Evolutionary conservation across 1,139 yeast genomes (phyloP).

Genomic region (Suhomyces coccinellae): DNA sequence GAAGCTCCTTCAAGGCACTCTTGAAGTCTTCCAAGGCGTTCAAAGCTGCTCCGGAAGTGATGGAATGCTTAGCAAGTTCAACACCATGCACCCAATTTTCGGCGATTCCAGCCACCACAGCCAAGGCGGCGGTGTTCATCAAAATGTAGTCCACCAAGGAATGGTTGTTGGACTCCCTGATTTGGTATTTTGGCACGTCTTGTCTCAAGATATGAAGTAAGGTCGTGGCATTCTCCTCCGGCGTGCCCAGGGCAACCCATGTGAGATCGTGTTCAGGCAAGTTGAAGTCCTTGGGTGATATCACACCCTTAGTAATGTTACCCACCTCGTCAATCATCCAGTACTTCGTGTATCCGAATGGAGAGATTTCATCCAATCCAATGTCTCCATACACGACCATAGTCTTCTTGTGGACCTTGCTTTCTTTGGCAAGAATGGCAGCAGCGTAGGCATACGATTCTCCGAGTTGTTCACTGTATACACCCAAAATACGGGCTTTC

Average conservation of each 20-base stretch:
- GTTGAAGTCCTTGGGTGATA: conserved; percentile 75
- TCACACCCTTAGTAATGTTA: conserved; percentile 30
- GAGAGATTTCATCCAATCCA: conserved; percentile 91
- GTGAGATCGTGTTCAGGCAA: conserved; percentile 69
- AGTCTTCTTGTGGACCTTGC: conserved; percentile 53
- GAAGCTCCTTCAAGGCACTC: conserved; percentile 32
- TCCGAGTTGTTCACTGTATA: conserved; percentile 76
- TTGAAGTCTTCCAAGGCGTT: conserved; percentile 59
- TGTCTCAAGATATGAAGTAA: conserved; percentile 60
- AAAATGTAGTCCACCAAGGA: conserved; percentile 86
- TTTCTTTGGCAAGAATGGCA: conserved; percentile 46
- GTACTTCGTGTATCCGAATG: conserved; percentile 74
- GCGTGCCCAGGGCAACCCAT: conserved; percentile 80
- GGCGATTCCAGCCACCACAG: conserved; percentile 72
- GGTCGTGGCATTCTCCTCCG: conserved; percentile 73
- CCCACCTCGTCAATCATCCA: conserved; percentile 67
- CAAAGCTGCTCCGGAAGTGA: conserved; percentile 65
- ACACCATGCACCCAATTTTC: conserved; percentile 77
- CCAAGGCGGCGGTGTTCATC: conserved; percentile 83
- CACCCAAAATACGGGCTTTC: conserved; percentile 83
- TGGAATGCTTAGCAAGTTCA: conserved; percentile 65
- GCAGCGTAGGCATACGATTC: conserved; percentile 84
- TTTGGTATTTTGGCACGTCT: conserved; percentile 43
- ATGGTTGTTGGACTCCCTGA: conserved; percentile 33
- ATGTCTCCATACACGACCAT: conserved; percentile 91